phyloP scores from a whole-genome alignment of 1,284 basidiomycete genomes.

The Puccinia horiana region DNA sequence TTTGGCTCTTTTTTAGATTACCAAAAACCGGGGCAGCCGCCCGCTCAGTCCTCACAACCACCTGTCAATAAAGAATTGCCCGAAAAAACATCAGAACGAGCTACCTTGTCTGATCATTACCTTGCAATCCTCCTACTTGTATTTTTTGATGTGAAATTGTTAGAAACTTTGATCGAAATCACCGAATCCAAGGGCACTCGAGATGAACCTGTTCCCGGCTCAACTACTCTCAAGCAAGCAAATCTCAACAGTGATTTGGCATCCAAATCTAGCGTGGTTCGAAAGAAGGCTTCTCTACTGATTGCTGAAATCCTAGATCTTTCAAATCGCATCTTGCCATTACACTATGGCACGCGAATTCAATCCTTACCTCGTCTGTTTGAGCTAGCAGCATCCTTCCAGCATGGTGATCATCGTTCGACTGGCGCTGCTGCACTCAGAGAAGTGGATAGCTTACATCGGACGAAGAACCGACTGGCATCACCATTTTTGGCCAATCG shows the following conservation, averaged over 20 bases:
- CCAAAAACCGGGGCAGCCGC: constrained; percentile 48
- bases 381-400: constrained; percentile 73
- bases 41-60: constrained; percentile 34
- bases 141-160: constrained; percentile 60
- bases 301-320: constrained; percentile 87
- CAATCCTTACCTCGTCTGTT: constrained; percentile 88
- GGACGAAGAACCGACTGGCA: constrained; percentile 60
- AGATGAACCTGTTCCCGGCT: constrained; percentile 8
- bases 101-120: constrained; percentile 90
- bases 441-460: constrained; percentile 86
- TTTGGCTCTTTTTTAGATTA: constrained; percentile 34
- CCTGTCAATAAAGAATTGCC: constrained; percentile 28
- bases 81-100: constrained; percentile 59
- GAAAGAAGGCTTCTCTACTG: constrained; percentile 85
- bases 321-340: constrained; percentile 82
- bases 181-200: constrained; percentile 65
- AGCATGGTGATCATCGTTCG: constrained; percentile 71
- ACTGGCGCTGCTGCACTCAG: constrained; percentile 81
- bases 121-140: constrained; percentile 83
- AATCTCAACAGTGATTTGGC: constrained; percentile 9
- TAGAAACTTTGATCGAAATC: constrained; percentile 76
- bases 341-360: constrained; percentile 75
- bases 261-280: constrained; percentile 65
- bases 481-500: constrained; percentile 60
- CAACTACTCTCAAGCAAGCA: not conserved